A percentile compares a stretch with the other conserved stretches of the same genome.
Evolutionary conservation across 1,284 basidiomycete genomes (phyloP).

Genomic region (Neonothopanus nambi): DNA sequence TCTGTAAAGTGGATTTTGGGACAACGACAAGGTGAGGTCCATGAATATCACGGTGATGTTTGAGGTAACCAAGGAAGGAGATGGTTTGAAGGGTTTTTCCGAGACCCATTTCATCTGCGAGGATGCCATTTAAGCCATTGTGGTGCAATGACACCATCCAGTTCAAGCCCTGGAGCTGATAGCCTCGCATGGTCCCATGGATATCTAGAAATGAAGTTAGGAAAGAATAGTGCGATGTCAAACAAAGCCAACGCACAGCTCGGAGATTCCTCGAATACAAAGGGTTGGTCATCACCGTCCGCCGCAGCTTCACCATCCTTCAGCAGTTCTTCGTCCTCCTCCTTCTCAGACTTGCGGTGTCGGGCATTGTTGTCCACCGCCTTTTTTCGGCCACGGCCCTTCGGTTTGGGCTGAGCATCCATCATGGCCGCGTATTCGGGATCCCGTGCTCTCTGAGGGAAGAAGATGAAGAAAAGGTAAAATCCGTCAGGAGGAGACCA

Average conservation of each 20-base stretch:
- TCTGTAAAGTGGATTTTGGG: slow-evolving; percentile 96
- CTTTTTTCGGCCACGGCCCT: slow-evolving; percentile 68
- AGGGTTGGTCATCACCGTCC: slow-evolving; percentile 82
- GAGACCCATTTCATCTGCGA: slow-evolving; percentile 96
- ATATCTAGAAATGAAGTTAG: slow-evolving; percentile 58
- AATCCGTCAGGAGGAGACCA: slow-evolving; percentile 5
- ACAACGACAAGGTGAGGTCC: slow-evolving; percentile 96
- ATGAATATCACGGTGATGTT: slow-evolving; percentile 73
- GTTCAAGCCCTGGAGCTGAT: slow-evolving; percentile 95
- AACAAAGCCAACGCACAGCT: slow-evolving; percentile 54
- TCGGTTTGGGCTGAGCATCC: slow-evolving; percentile 80
- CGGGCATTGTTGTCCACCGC: slow-evolving; percentile 62
- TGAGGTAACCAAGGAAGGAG: slow-evolving; percentile 95
- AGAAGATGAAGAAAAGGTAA: not conserved
- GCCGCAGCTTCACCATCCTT: slow-evolving; percentile 83
- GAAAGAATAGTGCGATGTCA: slow-evolving; percentile 3
- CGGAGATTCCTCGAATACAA: slow-evolving; percentile 91
- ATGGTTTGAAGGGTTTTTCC: slow-evolving; percentile 99
- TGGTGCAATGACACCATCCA: slow-evolving; percentile 96
- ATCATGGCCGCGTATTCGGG: slow-evolving; percentile 92
- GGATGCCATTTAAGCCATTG: slow-evolving; percentile 91
- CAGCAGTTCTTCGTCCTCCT: slow-evolving; percentile 94
- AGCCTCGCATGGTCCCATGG: slow-evolving; percentile 88
- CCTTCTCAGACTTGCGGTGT: slow-evolving; percentile 95
- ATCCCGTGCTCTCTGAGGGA: slow-evolving; percentile 78